Percentiles rank a stretch among this genome's conserved stretches.
Evolutionary conservation across 2,329 filamentous ascomycete species (phyloP).

Genomic region (Sarocladiaceae sp.): DNA sequence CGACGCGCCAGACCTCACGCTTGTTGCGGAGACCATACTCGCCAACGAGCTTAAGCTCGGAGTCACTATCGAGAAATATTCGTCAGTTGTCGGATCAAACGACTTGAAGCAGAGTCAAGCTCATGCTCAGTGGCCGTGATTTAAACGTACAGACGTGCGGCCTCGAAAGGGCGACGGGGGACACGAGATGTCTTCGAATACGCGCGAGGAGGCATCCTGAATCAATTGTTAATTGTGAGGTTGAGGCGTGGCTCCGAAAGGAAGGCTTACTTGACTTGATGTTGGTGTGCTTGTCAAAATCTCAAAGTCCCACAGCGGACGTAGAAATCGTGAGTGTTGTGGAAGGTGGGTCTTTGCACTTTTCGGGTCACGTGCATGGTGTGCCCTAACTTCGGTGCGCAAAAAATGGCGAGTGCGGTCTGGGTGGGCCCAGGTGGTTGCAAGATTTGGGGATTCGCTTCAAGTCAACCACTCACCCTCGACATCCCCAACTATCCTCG

Average conservation of each 20-base stretch:
- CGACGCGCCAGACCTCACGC: conserved; percentile 99
- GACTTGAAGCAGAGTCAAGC: conserved; percentile 98
- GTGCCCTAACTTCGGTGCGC: conserved; percentile 16
- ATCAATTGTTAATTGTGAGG: conserved; percentile 22
- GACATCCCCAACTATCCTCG: conserved; percentile 11
- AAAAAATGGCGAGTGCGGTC: conserved; percentile 12
- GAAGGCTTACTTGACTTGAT: conserved; percentile 35
- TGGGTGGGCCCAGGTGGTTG: too few species aligned
- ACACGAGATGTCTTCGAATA: conserved; percentile 99
- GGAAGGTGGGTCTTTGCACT: conserved; percentile 24
- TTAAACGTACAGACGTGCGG: conserved; percentile 99
- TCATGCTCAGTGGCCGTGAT: conserved; percentile 93
- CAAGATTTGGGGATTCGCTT: too few species aligned
- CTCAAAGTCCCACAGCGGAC: conserved; percentile 13
- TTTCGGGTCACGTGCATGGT: conserved; percentile 18
- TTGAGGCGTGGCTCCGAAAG: conserved; percentile 10
- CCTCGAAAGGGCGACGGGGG: conserved; percentile 97
- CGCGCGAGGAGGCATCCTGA: conserved; percentile 48
- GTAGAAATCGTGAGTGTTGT: conserved; percentile 11
- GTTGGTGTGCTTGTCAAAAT: conserved; percentile 31
- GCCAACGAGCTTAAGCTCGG: conserved; percentile 98
- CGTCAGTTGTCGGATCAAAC: conserved; percentile 71
- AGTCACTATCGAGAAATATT: conserved; percentile 67
- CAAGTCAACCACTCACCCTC: too few species aligned
- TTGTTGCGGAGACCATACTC: conserved; percentile 99